These are phyloP conservation scores for Brettanomyces sp. DNA, from an alignment of 805 yeast genomes.

Conservation along the genomic window DNA sequence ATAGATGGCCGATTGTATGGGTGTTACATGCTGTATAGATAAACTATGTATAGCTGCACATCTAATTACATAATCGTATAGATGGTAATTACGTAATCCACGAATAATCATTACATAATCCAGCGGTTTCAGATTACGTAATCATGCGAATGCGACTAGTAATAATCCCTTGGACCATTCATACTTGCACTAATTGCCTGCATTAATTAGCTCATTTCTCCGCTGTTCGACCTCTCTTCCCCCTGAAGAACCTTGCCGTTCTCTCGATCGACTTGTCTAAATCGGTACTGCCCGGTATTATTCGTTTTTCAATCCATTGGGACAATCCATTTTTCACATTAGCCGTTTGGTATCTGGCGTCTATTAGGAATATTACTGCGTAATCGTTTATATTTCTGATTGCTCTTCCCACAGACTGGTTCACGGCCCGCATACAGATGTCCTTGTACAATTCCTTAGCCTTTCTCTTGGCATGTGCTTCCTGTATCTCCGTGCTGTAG, in stretches of 20 bases:
- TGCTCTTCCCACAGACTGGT: constrained; percentile 88
- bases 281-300: constrained; percentile 4
- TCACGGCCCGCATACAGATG: constrained; percentile 82
- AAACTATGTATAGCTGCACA: no score
- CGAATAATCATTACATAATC: no score
- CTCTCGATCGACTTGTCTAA: background rate
- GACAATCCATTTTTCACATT: constrained; percentile 53
- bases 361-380: constrained; percentile 65
- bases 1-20: no score
- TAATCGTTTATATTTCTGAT: constrained; percentile 79
- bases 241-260: constrained; percentile 4
- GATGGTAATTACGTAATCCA: no score
- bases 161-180: no score
- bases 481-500: constrained; percentile 37
- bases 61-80: no score
- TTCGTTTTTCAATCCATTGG: constrained; percentile 57
- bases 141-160: no score
- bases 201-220: background rate
- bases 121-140: no score
- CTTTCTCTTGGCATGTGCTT: constrained; percentile 35
- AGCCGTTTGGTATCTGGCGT: constrained; percentile 41
- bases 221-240: background rate
- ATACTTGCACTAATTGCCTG: no score
- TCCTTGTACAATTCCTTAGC: constrained; percentile 64
- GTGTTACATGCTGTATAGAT: no score